Percentiles rank a stretch among this genome's conserved stretches.
Evolutionary conservation across 768 basidiomycete species (phyloP).

Genomic region (Clitopilus passeckerianus): DNA sequence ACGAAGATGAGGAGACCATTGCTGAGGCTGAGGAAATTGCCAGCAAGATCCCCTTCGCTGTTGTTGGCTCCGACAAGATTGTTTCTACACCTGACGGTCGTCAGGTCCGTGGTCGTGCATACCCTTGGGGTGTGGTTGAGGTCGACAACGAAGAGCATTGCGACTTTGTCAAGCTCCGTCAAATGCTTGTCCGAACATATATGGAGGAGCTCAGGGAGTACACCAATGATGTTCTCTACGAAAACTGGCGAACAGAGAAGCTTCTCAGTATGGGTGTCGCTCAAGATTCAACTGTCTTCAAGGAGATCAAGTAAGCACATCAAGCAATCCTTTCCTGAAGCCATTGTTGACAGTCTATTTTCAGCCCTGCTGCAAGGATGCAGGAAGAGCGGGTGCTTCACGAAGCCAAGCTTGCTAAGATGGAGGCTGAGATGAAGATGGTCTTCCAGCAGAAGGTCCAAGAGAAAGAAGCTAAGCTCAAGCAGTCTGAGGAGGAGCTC

Average conservation of each 20-base stretch:
- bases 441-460: slow-evolving; percentile 99
- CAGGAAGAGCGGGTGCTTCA: slow-evolving; percentile 95
- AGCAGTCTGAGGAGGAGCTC: slow-evolving; percentile 98
- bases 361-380: slow-evolving; percentile 90
- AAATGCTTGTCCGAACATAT: slow-evolving; percentile 98
- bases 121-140: slow-evolving; percentile 99
- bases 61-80: slow-evolving; percentile 88
- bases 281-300: slow-evolving; percentile 97
- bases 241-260: slow-evolving; percentile 98
- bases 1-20: slow-evolving; percentile 97
- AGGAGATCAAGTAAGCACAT: slow-evolving; percentile 88
- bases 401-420: slow-evolving; percentile 97
- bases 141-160: slow-evolving; percentile 99
- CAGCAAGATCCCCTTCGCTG: slow-evolving; percentile 97
- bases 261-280: slow-evolving; percentile 95
- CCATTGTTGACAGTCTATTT: slow-evolving; percentile 8
- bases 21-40: slow-evolving; percentile 97
- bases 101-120: slow-evolving; percentile 88
- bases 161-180: slow-evolving; percentile 98
- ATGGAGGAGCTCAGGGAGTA: slow-evolving; percentile 99
- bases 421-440: slow-evolving; percentile 99
- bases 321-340: slow-evolving; percentile 7
- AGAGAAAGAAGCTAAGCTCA: slow-evolving; percentile 98
- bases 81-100: slow-evolving; percentile 86
- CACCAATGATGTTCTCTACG: slow-evolving; percentile 93